Percentiles rank a stretch among this genome's conserved stretches.
These are phyloP conservation scores for Nicotiana otophora DNA, from an alignment of 257 asterid species.

Conservation along the genomic window DNA sequence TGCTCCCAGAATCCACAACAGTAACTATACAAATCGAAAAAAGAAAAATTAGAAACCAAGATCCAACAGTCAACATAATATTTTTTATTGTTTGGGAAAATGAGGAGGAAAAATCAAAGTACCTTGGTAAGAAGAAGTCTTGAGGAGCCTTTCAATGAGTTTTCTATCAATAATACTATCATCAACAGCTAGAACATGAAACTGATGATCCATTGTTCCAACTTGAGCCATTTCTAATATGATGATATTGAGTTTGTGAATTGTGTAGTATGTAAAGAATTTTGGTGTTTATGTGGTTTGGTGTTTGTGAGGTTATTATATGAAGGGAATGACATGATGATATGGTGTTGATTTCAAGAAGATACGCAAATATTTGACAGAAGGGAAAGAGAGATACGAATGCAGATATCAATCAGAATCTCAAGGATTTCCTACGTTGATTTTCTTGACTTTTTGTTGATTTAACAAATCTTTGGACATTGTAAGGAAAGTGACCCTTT, in stretches of 20 bases:
- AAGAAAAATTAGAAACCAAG: slow-evolving; percentile 8
- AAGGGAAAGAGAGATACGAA: slow-evolving; percentile 6
- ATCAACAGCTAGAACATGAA: slow-evolving; percentile 61
- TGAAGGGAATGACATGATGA: neutral
- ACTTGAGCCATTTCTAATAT: slow-evolving; percentile 24
- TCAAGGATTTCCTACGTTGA: slow-evolving; percentile 2
- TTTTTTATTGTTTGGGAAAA: neutral
- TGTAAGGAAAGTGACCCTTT: slow-evolving; percentile 4
- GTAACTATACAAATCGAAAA: slow-evolving; percentile 35
- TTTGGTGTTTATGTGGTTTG: neutral
- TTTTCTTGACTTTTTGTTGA: slow-evolving; percentile 2
- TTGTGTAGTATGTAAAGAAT: neutral
- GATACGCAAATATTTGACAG: slow-evolving; percentile 9
- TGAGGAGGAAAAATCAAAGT: neutral
- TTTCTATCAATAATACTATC: slow-evolving; percentile 56
- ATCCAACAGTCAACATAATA: neutral
- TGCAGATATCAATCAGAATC: slow-evolving; percentile 9
- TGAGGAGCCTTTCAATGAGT: slow-evolving; percentile 53
- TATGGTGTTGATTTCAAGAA: neutral
- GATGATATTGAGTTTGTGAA: neutral
- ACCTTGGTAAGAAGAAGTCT: slow-evolving; percentile 54
- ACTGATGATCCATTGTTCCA: slow-evolving; percentile 43
- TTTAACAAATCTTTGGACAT: neutral
- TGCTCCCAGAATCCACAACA: slow-evolving; percentile 56
- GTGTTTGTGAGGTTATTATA: neutral